These are phyloP conservation scores for Boletellus sp. DNA, from an alignment of 1,284 basidiomycete genomes.

Conservation along the genomic window DNA sequence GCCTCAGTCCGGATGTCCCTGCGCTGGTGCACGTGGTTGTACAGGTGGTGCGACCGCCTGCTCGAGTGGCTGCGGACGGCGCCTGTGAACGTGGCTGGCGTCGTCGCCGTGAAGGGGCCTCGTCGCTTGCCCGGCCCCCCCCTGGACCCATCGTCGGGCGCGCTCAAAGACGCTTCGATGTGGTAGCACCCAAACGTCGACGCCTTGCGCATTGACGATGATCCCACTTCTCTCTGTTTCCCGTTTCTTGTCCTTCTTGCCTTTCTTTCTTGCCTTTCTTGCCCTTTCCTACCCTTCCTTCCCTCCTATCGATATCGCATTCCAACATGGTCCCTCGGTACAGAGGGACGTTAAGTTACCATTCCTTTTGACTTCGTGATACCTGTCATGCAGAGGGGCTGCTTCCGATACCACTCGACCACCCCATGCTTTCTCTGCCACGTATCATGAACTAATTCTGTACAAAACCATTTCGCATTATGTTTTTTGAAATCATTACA, in stretches of 20 bases:
- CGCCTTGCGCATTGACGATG: not conserved
- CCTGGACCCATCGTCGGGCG: not conserved
- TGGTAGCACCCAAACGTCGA: not conserved
- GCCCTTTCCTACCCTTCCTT: not conserved
- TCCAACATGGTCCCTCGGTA: not conserved
- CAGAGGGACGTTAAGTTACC: conserved; percentile 1
- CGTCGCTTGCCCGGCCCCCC: no score
- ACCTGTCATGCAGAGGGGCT: conserved; percentile 4
- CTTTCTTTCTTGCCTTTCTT: not conserved
- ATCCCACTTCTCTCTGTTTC: not conserved
- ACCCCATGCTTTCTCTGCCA: conserved; percentile 6
- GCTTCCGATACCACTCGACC: not conserved
- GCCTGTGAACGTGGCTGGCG: no score
- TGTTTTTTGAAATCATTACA: conserved; percentile 10
- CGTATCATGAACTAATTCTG: conserved; percentile 3
- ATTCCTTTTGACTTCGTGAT: conserved; percentile 8
- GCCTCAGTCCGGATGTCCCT: conserved; percentile 22
- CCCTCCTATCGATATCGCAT: no score
- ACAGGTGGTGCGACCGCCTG: conserved; percentile 12
- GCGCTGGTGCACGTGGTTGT: conserved; percentile 27
- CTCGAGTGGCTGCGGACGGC: conserved; percentile 6
- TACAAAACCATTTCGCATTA: not conserved
- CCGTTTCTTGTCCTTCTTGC: not conserved
- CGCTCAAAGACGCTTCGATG: conserved; percentile 7
- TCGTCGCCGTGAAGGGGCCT: no score